These are phyloP conservation scores for Pochonia chlamydosporia DNA, from an alignment of 2,329 filamentous ascomycete genomes.

Conservation along the genomic window DNA sequence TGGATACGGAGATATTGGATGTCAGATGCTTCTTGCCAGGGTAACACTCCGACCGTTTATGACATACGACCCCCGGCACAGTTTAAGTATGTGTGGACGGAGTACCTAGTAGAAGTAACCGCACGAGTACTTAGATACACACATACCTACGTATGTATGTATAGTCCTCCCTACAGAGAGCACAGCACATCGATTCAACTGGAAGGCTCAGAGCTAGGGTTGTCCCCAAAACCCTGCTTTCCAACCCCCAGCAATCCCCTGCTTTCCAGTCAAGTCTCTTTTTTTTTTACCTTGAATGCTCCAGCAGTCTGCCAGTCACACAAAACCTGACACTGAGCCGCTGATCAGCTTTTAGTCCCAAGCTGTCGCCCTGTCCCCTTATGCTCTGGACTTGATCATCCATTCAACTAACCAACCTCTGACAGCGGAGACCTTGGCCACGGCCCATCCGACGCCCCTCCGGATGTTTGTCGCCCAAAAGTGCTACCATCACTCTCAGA, in stretches of 20 bases:
- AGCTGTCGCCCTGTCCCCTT: constrained; percentile 19
- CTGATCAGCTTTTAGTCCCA: constrained; percentile 27
- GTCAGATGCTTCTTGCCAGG: neutral
- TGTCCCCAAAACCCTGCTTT: constrained; percentile 10
- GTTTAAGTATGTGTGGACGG: too few species aligned
- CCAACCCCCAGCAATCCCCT: constrained; percentile 32
- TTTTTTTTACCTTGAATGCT: constrained; percentile 26
- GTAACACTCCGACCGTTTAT: neutral
- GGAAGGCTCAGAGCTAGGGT: constrained; percentile 2
- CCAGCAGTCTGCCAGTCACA: constrained; percentile 37
- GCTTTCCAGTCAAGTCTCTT: neutral
- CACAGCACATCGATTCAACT: neutral
- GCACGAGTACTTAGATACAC: too few species aligned
- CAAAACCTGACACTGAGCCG: constrained; percentile 42
- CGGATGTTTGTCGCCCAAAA: constrained; percentile 23
- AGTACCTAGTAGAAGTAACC: too few species aligned
- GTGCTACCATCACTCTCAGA: constrained; percentile 29
- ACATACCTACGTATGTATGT: too few species aligned
- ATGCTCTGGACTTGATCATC: constrained; percentile 17
- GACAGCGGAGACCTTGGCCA: constrained; percentile 6
- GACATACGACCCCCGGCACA: constrained; percentile 8
- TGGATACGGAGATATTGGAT: constrained; percentile 31
- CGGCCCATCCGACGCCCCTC: constrained; percentile 6
- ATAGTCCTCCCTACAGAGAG: constrained; percentile 30
- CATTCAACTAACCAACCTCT: constrained; percentile 13